These are phyloP conservation scores for Aspergillus novoparasiticus DNA, from an alignment of 2,329 filamentous ascomycete species.

Conservation along the genomic window DNA sequence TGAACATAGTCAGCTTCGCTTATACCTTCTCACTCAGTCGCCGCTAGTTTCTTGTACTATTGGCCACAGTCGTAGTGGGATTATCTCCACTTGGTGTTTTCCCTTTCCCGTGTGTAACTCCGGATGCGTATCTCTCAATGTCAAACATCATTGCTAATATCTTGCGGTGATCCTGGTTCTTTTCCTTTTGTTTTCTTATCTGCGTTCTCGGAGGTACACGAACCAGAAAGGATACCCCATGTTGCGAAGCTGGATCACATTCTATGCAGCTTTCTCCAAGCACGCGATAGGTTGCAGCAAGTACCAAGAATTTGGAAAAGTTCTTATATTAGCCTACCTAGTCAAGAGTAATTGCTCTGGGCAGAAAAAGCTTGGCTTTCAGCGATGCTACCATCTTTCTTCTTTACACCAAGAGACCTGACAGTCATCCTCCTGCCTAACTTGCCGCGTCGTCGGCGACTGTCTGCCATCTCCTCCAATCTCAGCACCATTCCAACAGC, in stretches of 20 bases:
- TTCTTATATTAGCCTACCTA: too few species aligned
- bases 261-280: background rate
- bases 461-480: slow-evolving; percentile 18
- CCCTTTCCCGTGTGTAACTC: background rate
- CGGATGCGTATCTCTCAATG: background rate
- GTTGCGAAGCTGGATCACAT: background rate
- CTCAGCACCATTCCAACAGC: slow-evolving; percentile 37
- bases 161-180: background rate
- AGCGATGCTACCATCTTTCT: background rate
- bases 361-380: background rate
- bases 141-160: background rate
- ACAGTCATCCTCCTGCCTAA: slow-evolving; percentile 17
- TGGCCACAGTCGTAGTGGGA: background rate
- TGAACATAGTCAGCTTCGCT: background rate
- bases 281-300: background rate
- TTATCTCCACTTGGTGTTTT: background rate
- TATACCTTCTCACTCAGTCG: background rate
- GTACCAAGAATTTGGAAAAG: background rate
- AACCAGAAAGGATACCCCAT: background rate
- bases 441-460: background rate
- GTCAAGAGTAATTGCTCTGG: background rate
- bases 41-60: background rate
- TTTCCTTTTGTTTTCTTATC: background rate
- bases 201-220: background rate
- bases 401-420: slow-evolving; percentile 7